phyloP scores from a whole-genome alignment of 176 grass and related monocot species.

The Puccinellia tenuiflora region DNA sequence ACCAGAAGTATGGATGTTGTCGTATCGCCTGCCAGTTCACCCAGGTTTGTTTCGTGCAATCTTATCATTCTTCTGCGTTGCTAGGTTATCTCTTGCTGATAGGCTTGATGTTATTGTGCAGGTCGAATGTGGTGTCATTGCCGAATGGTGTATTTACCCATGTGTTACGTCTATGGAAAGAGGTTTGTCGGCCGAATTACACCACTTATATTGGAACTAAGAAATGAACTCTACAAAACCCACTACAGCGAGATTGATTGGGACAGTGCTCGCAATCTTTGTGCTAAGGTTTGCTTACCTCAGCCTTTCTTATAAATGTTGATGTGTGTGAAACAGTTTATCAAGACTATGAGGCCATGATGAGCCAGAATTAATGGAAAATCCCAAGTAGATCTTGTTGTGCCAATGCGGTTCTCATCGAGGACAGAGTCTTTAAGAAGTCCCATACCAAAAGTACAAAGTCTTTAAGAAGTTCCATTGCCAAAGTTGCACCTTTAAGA shows the following conservation, averaged over 20 bases:
- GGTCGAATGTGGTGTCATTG: constrained; percentile 96
- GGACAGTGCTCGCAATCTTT: constrained; percentile 79
- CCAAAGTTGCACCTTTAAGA: not conserved
- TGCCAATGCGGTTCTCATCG: not conserved
- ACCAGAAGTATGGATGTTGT: constrained; percentile 91
- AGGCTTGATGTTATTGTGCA: constrained; percentile 3
- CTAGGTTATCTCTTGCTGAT: constrained; percentile 17
- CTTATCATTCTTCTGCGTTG: not conserved
- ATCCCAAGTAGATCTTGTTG: not conserved
- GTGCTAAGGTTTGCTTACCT: constrained; percentile 70
- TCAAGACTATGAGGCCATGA: not conserved
- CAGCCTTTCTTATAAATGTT: not conserved
- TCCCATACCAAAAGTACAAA: too few species aligned
- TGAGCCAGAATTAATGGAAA: not conserved
- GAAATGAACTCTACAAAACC: constrained; percentile 66
- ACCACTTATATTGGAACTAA: constrained; percentile 49
- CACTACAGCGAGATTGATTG: constrained; percentile 71
- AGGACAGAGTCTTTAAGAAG: too few species aligned
- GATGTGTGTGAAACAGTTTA: not conserved
- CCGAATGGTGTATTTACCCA: constrained; percentile 94
- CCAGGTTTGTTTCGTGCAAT: constrained; percentile 36
- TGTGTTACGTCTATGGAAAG: constrained; percentile 95
- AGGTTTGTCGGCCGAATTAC: constrained; percentile 82
- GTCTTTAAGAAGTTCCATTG: too few species aligned
- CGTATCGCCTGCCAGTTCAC: constrained; percentile 80